Conservation (phyloP, 2,329 filamentous ascomycete species). For the Colletotrichum tabaci region DNA sequence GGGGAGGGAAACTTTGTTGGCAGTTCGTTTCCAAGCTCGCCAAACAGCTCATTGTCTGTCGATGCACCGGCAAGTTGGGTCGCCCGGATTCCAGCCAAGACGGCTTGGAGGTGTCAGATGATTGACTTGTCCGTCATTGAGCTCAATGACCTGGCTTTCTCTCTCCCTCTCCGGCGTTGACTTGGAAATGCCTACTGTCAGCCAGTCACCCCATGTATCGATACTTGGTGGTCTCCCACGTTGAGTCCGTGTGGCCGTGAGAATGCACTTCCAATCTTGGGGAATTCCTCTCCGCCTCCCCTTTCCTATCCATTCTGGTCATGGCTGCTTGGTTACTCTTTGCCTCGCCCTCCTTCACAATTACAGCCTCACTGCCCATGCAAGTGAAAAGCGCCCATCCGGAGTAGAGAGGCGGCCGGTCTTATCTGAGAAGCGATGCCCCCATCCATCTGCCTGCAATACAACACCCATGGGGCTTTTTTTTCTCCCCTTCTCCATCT, state of each 20-base stretch:
- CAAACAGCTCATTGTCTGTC: conserved; percentile 27
- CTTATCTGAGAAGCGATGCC: no score
- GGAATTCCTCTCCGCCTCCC: conserved; percentile 27
- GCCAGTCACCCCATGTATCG: neutral
- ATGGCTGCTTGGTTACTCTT: conserved; percentile 11
- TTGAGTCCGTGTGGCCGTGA: neutral
- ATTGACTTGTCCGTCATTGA: neutral
- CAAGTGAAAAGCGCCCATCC: conserved; percentile 8
- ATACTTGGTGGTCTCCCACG: neutral
- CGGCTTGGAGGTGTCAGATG: conserved; percentile 1
- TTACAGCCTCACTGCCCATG: conserved; percentile 20
- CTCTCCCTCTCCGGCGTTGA: neutral
- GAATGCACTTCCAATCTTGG: conserved; percentile 16
- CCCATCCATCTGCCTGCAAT: conserved; percentile 13
- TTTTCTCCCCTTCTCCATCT: neutral
- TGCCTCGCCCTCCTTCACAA: conserved; percentile 21
- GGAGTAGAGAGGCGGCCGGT: no score
- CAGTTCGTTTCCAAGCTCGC: neutral
- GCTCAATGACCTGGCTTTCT: neutral
- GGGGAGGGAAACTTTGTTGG: neutral
- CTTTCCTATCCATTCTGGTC: conserved; percentile 21
- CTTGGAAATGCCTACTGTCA: neutral
- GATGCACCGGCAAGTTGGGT: neutral
- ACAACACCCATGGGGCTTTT: conserved; percentile 17
- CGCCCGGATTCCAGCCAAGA: conserved; percentile 5